Percentiles rank a stretch among this genome's conserved stretches.
These are phyloP conservation scores for Kewa caespitosa DNA, from an alignment of 179 eudicot species.

Conservation along the genomic window DNA sequence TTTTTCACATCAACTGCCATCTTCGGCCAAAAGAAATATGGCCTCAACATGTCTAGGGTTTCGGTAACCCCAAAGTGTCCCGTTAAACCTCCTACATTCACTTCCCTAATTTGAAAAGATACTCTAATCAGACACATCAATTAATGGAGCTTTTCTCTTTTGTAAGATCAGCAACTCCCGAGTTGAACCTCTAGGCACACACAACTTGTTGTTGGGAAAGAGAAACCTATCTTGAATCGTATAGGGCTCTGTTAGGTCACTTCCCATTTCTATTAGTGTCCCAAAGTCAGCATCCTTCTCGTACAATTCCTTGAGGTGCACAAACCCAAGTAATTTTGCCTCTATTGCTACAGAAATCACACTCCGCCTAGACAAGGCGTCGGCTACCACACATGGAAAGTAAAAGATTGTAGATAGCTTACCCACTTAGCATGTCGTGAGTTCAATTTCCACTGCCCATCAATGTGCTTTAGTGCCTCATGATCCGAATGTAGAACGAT, in stretches of 20 bases:
- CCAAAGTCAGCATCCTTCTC: not conserved
- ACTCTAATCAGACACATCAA: too few species aligned
- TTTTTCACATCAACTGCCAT: not conserved
- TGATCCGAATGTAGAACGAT: not conserved
- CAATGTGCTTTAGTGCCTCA: not conserved
- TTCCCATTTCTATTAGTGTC: not conserved
- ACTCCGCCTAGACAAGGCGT: not conserved
- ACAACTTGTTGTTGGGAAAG: not conserved
- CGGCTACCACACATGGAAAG: not conserved
- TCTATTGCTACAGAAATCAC: not conserved
- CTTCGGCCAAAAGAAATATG: not conserved
- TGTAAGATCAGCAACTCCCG: not conserved
- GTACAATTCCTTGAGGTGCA: not conserved
- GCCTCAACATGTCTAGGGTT: not conserved
- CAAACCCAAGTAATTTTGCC: not conserved
- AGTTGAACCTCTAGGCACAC: not conserved
- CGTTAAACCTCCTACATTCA: not conserved
- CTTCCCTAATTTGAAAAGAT: not conserved
- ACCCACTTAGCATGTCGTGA: not conserved
- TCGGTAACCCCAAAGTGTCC: not conserved
- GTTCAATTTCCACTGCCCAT: not conserved
- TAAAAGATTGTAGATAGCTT: not conserved
- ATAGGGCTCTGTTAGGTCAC: not conserved
- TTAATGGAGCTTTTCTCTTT: too few species aligned
- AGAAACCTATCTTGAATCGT: not conserved